phyloP scores from a whole-genome alignment of 1,139 yeast genomes.

The Sugiyamaella neomexicana region DNA sequence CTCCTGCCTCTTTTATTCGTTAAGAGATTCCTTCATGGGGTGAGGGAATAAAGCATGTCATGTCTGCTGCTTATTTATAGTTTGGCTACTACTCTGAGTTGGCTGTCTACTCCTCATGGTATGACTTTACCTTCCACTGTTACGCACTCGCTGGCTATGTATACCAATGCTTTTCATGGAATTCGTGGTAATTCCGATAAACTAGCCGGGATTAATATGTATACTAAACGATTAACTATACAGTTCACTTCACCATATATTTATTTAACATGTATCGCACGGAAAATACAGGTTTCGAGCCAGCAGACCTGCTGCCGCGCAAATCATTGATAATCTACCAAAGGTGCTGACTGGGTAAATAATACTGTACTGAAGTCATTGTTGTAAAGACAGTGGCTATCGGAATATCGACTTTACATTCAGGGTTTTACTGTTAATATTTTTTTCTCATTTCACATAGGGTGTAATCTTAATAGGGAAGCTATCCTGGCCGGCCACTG shows the following conservation, averaged over 20 bases:
- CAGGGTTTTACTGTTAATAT: too few relatives aligned
- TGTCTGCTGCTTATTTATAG: slow-evolving; percentile 6
- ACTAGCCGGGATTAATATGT: too few relatives aligned
- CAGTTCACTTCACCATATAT: not conserved
- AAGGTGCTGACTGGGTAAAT: too few relatives aligned
- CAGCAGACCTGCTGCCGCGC: too few relatives aligned
- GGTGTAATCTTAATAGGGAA: too few relatives aligned
- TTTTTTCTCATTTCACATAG: too few relatives aligned
- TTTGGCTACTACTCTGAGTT: not conserved
- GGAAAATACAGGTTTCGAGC: not conserved
- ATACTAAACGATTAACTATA: not conserved
- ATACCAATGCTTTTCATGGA: not conserved
- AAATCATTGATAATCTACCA: too few relatives aligned
- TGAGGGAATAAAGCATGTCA: slow-evolving; percentile 12
- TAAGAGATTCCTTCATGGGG: slow-evolving; percentile 3
- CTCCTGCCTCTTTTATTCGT: slow-evolving; percentile 6
- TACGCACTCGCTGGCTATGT: not conserved
- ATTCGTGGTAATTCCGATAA: not conserved
- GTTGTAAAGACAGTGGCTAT: too few relatives aligned
- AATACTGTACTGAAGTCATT: too few relatives aligned
- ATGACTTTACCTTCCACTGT: not conserved
- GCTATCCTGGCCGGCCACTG: not conserved
- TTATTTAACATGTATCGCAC: not conserved
- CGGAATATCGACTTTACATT: too few relatives aligned
- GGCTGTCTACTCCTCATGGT: not conserved